phyloP scores from a whole-genome alignment of 306 rosid species.

The Cajanus cajan region DNA sequence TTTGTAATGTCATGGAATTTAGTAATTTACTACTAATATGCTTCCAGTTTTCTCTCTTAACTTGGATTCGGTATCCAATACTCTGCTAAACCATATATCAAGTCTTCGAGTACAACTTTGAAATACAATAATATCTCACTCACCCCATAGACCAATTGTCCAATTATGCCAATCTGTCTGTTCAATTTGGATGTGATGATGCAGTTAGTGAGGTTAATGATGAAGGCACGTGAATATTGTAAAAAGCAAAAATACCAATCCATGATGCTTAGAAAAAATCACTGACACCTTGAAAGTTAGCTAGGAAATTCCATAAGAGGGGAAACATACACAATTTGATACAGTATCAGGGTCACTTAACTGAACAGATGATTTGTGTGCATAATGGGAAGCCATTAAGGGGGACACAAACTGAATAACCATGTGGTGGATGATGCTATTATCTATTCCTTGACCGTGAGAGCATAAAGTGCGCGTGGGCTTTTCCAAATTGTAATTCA shows the following conservation, averaged over 20 bases:
- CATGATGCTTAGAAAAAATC: neutral
- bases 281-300: neutral
- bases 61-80: neutral
- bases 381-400: neutral
- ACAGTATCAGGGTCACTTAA: neutral
- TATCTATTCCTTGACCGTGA: neutral
- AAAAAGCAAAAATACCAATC: neutral
- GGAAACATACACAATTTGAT: neutral
- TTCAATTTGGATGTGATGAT: neutral
- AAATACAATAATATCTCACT: neutral
- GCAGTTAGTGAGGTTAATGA: constrained; percentile 44
- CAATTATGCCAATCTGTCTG: constrained; percentile 25
- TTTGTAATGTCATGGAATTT: neutral
- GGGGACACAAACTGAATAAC: constrained; percentile 11
- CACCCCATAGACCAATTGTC: neutral
- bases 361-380: constrained; percentile 20
- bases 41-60: neutral
- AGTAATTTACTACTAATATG: neutral
- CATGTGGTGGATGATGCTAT: neutral
- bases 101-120: neutral
- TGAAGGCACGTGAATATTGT: constrained; percentile 52
- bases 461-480: neutral
- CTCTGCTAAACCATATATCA: neutral
- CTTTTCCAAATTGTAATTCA: neutral
- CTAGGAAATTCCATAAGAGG: neutral